Conservation (phyloP, 2,329 filamentous ascomycete genomes). For the Chaetoscypha palmicola region DNA sequence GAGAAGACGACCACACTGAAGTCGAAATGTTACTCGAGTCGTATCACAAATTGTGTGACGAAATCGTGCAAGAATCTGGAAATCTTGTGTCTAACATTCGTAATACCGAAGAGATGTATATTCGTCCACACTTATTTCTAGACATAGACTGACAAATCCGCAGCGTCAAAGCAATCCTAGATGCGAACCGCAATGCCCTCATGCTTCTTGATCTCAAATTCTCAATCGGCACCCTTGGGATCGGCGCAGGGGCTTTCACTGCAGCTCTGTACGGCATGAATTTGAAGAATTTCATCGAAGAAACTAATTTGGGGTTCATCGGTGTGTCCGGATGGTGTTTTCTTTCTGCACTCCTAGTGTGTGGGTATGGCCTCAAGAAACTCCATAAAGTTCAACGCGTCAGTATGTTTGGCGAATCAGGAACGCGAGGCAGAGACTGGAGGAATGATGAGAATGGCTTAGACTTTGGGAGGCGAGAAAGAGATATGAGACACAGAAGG, state of each 20-base stretch:
- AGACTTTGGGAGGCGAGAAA: conserved; percentile 23
- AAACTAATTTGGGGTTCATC: conserved; percentile 79
- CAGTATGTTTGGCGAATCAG: conserved; percentile 58
- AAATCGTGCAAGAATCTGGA: conserved; percentile 91
- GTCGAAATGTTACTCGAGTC: conserved; percentile 95
- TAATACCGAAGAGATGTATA: conserved; percentile 97
- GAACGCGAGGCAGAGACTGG: conserved; percentile 26
- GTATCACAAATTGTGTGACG: conserved; percentile 95
- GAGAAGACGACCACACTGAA: conserved; percentile 86
- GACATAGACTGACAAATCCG: conserved; percentile 16
- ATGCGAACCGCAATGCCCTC: conserved; percentile 94
- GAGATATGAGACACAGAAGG: conserved; percentile 19
- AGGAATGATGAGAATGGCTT: conserved; percentile 24
- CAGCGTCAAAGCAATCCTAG: conserved; percentile 91
- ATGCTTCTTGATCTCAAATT: conserved; percentile 98
- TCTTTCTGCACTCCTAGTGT: conserved; percentile 68
- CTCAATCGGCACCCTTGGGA: conserved; percentile 87
- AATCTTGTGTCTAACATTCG: conserved; percentile 91
- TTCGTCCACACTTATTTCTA: conserved; percentile 8
- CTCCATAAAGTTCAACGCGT: conserved; percentile 81
- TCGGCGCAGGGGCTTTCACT: conserved; percentile 89
- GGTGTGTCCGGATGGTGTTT: conserved; percentile 66
- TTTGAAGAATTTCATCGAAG: conserved; percentile 96
- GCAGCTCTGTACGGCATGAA: conserved; percentile 99
- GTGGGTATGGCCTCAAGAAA: conserved; percentile 75